Percentiles rank a stretch among this genome's conserved stretches.
Evolutionary conservation across 805 yeast species (phyloP).

Genomic region (Candida anglica): DNA sequence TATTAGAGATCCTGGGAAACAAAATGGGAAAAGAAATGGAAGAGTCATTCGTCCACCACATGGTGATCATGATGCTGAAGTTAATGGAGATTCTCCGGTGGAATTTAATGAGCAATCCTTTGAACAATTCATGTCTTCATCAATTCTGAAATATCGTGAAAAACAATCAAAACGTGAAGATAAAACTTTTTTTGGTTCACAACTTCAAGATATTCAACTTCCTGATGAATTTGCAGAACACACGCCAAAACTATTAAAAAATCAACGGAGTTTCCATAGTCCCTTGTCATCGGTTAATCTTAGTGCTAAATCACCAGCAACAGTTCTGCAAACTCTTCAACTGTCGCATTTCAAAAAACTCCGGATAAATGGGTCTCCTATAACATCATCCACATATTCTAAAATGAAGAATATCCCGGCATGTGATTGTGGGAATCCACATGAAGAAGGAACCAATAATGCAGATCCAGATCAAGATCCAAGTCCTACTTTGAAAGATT

Average conservation of each 20-base stretch:
- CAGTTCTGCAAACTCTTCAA: conserved; percentile 31
- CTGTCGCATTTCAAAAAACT: conserved; percentile 39
- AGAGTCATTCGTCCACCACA: no score
- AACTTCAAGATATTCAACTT: not conserved
- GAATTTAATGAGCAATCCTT: conserved; percentile 21
- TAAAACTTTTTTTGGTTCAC: conserved; percentile 4
- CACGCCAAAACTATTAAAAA: not conserved
- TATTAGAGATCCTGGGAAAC: not conserved
- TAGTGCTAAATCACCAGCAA: conserved; percentile 25
- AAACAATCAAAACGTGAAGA: conserved; percentile 12
- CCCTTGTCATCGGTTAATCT: conserved; percentile 1
- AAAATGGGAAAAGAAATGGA: no score
- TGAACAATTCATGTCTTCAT: conserved; percentile 28
- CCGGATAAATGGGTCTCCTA: conserved; percentile 36
- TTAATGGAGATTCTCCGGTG: not conserved
- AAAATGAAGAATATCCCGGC: conserved; percentile 4
- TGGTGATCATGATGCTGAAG: not conserved
- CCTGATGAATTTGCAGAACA: not conserved
- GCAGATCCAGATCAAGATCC: not conserved
- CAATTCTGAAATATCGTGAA: conserved; percentile 30
- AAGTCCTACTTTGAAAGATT: conserved; percentile 1
- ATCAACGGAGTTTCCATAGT: not conserved
- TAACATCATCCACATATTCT: conserved; percentile 16
- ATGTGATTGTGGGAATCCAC: conserved; percentile 2
- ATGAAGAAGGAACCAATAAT: no score